A percentile compares a stretch with the other conserved stretches of the same genome.
phyloP scores from a whole-genome alignment of 805 yeast species.

The Starmerella floris region DNA sequence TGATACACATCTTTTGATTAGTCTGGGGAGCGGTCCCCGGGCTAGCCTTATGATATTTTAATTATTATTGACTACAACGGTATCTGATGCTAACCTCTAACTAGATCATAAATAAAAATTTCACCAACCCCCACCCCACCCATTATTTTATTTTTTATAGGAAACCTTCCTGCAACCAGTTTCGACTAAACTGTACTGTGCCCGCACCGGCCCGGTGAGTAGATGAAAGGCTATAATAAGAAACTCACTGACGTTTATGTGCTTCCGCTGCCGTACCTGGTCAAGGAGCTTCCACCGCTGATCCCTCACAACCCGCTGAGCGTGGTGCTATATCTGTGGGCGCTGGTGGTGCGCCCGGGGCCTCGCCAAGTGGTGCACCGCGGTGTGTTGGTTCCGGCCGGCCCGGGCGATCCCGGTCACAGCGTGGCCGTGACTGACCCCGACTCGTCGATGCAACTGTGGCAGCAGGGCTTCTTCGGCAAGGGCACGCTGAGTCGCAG shows the following conservation, averaged over 20 bases:
- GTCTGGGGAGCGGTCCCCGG: conserved; percentile 25
- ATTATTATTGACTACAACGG: conserved; percentile 80
- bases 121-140: too few species aligned
- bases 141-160: too few species aligned
- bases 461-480: conserved; percentile 87
- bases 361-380: conserved; percentile 16
- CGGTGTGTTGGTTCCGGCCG: conserved; percentile 13
- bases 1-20: conserved; percentile 19
- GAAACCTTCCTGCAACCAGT: too few species aligned
- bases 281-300: conserved; percentile 38
- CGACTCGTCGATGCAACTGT: conserved; percentile 42
- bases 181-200: too few species aligned
- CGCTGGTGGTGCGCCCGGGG: conserved; percentile 15
- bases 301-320: conserved; percentile 58
- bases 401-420: conserved; percentile 11
- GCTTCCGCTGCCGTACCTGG: conserved; percentile 45
- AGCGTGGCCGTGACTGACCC: conserved; percentile 29
- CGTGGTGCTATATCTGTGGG: conserved; percentile 36
- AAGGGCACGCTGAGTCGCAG: conserved; percentile 81
- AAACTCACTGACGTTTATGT: conserved; percentile 14
- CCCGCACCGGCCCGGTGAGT: too few species aligned
- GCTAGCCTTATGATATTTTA: conserved; percentile 12
- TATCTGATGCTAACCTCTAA: conserved; percentile 48
- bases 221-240: conserved; percentile 13
- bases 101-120: neutral